These are phyloP conservation scores for Fusarium chuoi DNA, from an alignment of 2,329 filamentous ascomycete species.

Conservation along the genomic window DNA sequence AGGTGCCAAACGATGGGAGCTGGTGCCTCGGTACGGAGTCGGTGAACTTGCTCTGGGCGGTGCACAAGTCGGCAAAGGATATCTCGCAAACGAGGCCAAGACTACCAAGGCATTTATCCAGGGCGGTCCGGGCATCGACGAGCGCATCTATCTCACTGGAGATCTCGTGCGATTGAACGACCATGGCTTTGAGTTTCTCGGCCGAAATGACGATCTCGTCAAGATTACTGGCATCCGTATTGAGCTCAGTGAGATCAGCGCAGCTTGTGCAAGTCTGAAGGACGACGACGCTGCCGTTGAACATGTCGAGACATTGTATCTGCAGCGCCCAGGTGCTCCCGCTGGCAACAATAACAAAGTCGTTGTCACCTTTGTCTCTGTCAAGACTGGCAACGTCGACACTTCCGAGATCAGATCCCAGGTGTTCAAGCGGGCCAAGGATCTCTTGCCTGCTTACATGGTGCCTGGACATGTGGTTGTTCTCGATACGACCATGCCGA, in stretches of 20 bases:
- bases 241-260: constrained; percentile 28
- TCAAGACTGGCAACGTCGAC: constrained; percentile 5
- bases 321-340: background rate
- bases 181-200: constrained; percentile 26
- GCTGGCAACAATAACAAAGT: constrained; percentile 10
- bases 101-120: constrained; percentile 20
- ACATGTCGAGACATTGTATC: constrained; percentile 21
- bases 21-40: constrained; percentile 22
- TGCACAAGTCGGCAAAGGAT: constrained; percentile 22
- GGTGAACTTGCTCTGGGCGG: constrained; percentile 20
- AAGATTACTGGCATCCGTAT: constrained; percentile 26
- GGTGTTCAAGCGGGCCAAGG: constrained; percentile 17
- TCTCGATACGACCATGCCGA: constrained; percentile 20
- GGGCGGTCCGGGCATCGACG: constrained; percentile 13
- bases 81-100: constrained; percentile 21
- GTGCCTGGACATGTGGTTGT: constrained; percentile 24
- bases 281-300: constrained; percentile 6
- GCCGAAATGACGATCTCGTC: constrained; percentile 22
- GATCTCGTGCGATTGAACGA: constrained; percentile 27
- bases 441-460: constrained; percentile 20
- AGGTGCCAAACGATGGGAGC: constrained; percentile 10
- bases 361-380: constrained; percentile 17
- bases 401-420: background rate
- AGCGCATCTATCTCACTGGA: constrained; percentile 23
- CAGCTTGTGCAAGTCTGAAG: constrained; percentile 22